A percentile compares a stretch with the other conserved stretches of the same genome.
These are phyloP conservation scores for Rugosomyces carneus DNA, from an alignment of 1,284 basidiomycete species.

Conservation along the genomic window DNA sequence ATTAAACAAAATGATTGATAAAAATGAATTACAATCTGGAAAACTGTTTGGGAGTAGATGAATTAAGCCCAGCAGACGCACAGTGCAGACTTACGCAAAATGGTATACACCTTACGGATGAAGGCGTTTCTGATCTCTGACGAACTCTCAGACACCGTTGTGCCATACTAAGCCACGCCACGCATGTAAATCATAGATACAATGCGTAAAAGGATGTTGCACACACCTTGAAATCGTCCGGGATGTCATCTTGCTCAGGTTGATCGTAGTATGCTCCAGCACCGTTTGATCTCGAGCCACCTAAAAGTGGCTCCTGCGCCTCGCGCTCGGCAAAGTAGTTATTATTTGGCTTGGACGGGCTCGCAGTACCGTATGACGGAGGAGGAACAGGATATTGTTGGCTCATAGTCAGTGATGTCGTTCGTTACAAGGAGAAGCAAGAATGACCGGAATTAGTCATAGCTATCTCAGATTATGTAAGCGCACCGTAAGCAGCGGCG, in stretches of 20 bases:
- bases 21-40: slow-evolving; percentile 55
- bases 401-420: slow-evolving; percentile 30
- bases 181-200: background rate
- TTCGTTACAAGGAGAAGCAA: slow-evolving; percentile 1
- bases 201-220: background rate
- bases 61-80: slow-evolving; percentile 4
- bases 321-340: slow-evolving; percentile 28
- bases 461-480: too few species aligned
- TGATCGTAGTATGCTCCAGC: slow-evolving; percentile 63
- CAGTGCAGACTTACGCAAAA: slow-evolving; percentile 51
- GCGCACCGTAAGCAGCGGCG: too few species aligned
- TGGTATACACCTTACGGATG: slow-evolving; percentile 76
- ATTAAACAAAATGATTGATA: background rate
- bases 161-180: slow-evolving; percentile 53
- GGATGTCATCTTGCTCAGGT: slow-evolving; percentile 61
- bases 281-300: slow-evolving; percentile 34
- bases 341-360: slow-evolving; percentile 24
- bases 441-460: background rate
- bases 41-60: slow-evolving; percentile 36
- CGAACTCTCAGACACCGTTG: slow-evolving; percentile 68
- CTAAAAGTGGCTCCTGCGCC: slow-evolving; percentile 37
- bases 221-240: slow-evolving; percentile 78
- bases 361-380: slow-evolving; percentile 42
- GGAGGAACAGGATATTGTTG: slow-evolving; percentile 48
- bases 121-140: slow-evolving; percentile 69